phyloP scores from a whole-genome alignment of 768 basidiomycete genomes.

The Gelatoporia subvermispora region DNA sequence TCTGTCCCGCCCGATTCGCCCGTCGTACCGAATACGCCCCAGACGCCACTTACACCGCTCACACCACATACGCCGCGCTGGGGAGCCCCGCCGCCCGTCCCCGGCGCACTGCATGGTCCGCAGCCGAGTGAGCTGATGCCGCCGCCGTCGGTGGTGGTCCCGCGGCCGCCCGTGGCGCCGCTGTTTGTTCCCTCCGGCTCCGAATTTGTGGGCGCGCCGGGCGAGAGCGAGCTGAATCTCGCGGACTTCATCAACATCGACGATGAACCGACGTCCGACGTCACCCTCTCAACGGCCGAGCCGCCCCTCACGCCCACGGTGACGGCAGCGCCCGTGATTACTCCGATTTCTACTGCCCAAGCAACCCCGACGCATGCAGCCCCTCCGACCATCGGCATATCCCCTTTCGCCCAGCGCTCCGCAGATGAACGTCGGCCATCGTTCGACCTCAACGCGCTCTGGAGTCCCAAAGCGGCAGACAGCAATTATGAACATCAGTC shows the following conservation, averaged over 20 bases:
- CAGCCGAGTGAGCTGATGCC: slow-evolving; percentile 24
- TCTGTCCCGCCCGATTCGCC: slow-evolving; percentile 77
- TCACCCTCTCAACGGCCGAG: slow-evolving; percentile 12
- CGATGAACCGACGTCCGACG: slow-evolving; percentile 46
- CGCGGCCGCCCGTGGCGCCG: slow-evolving; percentile 27
- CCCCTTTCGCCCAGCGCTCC: slow-evolving; percentile 32
- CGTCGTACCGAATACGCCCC: slow-evolving; percentile 30
- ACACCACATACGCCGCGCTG: slow-evolving; percentile 38
- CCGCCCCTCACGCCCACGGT: not conserved
- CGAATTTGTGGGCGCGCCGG: slow-evolving; percentile 29
- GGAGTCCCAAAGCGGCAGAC: slow-evolving; percentile 45
- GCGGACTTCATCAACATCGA: slow-evolving; percentile 77
- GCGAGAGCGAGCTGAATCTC: slow-evolving; percentile 66
- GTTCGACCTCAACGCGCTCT: slow-evolving; percentile 71
- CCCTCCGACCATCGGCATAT: slow-evolving; percentile 22
- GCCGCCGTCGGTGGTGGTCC: slow-evolving; percentile 19
- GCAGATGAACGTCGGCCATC: slow-evolving; percentile 45
- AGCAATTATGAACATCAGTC: slow-evolving; percentile 21
- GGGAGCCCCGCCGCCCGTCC: slow-evolving; percentile 60
- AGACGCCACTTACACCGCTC: not conserved
- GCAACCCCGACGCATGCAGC: slow-evolving; percentile 4
- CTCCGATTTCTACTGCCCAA: slow-evolving; percentile 26
- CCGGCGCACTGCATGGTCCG: slow-evolving; percentile 34
- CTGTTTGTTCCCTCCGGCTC: slow-evolving; percentile 35
- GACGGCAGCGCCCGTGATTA: slow-evolving; percentile 5